Conservation (phyloP, 441 rosid species). For the Capsella rubella region DNA sequence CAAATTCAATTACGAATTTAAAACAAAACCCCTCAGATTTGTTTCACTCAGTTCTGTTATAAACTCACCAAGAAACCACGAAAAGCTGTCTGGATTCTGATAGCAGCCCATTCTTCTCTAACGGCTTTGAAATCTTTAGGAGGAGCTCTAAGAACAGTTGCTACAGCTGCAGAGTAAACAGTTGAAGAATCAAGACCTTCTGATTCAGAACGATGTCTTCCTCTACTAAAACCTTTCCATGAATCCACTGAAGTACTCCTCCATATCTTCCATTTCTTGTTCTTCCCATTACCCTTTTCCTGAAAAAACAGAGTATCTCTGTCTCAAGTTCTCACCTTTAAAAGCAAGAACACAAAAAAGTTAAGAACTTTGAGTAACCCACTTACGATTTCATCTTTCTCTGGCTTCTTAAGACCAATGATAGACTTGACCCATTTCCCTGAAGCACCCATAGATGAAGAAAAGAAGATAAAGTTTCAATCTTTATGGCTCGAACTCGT, state of each 20-base stretch:
- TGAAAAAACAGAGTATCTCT: constrained; percentile 15
- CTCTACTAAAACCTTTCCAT: constrained; percentile 50
- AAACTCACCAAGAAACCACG: constrained; percentile 85
- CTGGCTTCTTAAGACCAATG: constrained; percentile 71
- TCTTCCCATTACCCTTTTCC: constrained; percentile 60
- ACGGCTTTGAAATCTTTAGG: constrained; percentile 85
- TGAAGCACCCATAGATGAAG: constrained; percentile 66
- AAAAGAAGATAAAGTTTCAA: not conserved
- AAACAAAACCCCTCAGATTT: not conserved
- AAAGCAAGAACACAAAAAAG: not conserved
- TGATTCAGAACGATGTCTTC: constrained; percentile 60
- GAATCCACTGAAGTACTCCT: constrained; percentile 79
- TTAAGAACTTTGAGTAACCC: not conserved
- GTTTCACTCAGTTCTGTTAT: constrained; percentile 13
- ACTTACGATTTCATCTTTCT: constrained; percentile 69
- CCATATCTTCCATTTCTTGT: constrained; percentile 91
- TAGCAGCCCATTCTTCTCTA: constrained; percentile 86
- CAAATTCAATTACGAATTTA: not conserved
- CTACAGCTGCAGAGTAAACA: constrained; percentile 81
- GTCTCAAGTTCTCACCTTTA: not conserved
- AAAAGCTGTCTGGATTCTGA: constrained; percentile 92
- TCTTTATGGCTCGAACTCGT: constrained; percentile 44
- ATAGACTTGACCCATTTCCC: constrained; percentile 95
- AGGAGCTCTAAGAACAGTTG: constrained; percentile 85
- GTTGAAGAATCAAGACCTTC: constrained; percentile 55